Evolutionary conservation across 306 rosid species (phyloP).

Genomic region (Elaeagnus macrophylla): DNA sequence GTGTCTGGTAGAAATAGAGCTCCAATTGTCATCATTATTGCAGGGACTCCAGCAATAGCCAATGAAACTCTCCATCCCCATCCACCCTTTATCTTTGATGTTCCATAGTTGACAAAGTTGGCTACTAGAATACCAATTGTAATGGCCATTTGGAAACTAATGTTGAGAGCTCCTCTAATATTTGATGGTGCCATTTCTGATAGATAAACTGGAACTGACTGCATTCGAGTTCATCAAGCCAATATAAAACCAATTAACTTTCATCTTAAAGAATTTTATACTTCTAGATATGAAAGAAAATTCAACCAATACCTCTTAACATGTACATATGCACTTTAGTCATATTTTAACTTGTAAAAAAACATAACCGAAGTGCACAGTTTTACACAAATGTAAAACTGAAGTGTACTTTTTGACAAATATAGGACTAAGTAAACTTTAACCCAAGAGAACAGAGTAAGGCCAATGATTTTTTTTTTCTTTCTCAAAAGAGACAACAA

Average conservation of each 20-base stretch:
- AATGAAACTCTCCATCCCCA: conserved; percentile 34
- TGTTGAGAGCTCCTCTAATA: conserved; percentile 38
- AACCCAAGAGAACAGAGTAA: too few species aligned
- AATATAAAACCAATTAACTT: not conserved
- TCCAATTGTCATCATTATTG: conserved; percentile 25
- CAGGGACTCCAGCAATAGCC: conserved; percentile 27
- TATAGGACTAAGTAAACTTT: too few species aligned
- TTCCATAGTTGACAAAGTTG: conserved; percentile 24
- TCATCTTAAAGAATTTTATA: too few species aligned
- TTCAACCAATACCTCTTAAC: not conserved
- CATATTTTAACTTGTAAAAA: too few species aligned
- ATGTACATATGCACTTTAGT: too few species aligned
- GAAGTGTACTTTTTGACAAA: too few species aligned
- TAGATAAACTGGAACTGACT: conserved; percentile 33
- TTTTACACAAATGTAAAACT: too few species aligned
- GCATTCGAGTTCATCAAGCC: not conserved
- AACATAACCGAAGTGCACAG: too few species aligned
- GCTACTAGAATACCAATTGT: conserved; percentile 29
- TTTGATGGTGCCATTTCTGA: conserved; percentile 43
- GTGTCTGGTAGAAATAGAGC: conserved; percentile 28
- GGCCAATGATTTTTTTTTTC: too few species aligned
- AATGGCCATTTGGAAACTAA: conserved; percentile 32
- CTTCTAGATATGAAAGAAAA: too few species aligned
- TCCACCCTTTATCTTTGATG: conserved; percentile 16
- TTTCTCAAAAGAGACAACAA: too few species aligned